A percentile compares a stretch with the other conserved stretches of the same genome.
Conservation (phyloP, 208 protist species). For the Trypanosoma scelopori region DNA sequence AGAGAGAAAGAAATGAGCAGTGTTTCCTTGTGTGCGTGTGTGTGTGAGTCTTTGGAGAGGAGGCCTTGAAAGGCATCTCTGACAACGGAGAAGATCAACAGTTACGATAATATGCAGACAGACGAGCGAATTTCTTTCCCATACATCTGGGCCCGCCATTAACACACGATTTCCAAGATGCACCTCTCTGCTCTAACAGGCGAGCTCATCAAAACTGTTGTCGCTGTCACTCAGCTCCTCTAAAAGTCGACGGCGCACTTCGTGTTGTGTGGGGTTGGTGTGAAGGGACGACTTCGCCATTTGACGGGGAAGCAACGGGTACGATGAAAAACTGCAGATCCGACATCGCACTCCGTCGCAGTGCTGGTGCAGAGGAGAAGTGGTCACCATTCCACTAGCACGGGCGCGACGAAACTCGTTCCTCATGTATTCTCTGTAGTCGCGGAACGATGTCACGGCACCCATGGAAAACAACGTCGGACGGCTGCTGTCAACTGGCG, state of each 20-base stretch:
- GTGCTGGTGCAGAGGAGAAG: neutral
- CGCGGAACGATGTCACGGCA: slow-evolving; percentile 13
- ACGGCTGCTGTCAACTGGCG: neutral
- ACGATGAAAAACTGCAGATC: slow-evolving; percentile 5
- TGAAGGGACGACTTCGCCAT: no score
- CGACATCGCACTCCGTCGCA: neutral
- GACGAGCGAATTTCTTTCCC: no score
- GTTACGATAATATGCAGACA: no score
- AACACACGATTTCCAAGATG: neutral
- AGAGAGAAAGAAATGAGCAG: no score
- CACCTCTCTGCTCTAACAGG: neutral
- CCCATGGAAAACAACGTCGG: slow-evolving; percentile 5
- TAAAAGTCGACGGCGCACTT: slow-evolving; percentile 1
- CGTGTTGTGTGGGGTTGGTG: no score
- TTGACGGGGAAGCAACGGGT: neutral
- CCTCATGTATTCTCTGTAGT: slow-evolving; percentile 21
- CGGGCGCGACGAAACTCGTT: slow-evolving; percentile 11
- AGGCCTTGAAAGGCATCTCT: no score
- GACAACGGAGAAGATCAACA: no score
- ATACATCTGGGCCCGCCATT: no score
- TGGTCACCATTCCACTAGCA: neutral
- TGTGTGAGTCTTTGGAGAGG: no score
- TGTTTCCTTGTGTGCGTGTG: no score
- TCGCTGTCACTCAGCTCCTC: slow-evolving; percentile 19
- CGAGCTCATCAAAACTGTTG: slow-evolving; percentile 27